phyloP scores from a whole-genome alignment of 2,329 filamentous ascomycete genomes.

The Diaporthe destruens region DNA sequence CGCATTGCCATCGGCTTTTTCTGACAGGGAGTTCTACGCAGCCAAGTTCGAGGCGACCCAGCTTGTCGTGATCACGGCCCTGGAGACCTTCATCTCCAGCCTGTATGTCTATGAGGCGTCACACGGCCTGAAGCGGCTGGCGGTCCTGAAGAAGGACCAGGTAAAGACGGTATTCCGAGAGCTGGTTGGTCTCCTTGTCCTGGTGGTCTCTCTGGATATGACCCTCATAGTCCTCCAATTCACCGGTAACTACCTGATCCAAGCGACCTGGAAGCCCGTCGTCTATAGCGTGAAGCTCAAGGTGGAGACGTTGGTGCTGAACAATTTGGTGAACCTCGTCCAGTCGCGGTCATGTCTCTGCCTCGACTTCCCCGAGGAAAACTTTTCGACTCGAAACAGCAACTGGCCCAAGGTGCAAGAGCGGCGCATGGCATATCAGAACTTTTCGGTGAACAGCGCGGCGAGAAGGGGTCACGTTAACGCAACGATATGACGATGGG shows the following conservation, averaged over 20 bases:
- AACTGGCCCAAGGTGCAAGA: constrained; percentile 8
- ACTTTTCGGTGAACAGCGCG: neutral
- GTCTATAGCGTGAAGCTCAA: constrained; percentile 38
- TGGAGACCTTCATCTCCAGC: constrained; percentile 57
- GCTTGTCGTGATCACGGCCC: constrained; percentile 56
- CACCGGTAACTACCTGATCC: constrained; percentile 10
- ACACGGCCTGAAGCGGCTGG: constrained; percentile 46
- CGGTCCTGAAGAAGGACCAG: neutral
- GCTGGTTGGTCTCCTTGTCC: constrained; percentile 46
- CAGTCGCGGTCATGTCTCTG: constrained; percentile 21
- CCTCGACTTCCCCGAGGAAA: neutral
- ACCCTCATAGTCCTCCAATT: constrained; percentile 34
- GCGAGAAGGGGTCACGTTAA: neutral
- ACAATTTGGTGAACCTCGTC: constrained; percentile 31
- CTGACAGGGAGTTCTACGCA: neutral
- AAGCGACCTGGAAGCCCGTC: constrained; percentile 36
- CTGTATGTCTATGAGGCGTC: constrained; percentile 63
- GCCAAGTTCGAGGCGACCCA: constrained; percentile 46
- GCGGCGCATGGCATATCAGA: neutral
- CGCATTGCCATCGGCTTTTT: neutral
- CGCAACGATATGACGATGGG: neutral
- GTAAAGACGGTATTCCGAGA: neutral
- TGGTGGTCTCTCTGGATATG: constrained; percentile 50
- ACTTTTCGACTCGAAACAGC: neutral
- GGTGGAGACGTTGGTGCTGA: constrained; percentile 35